Evolutionary conservation across 2,329 filamentous ascomycete genomes (phyloP).

Genomic region (Colletotrichum tofieldiae): DNA sequence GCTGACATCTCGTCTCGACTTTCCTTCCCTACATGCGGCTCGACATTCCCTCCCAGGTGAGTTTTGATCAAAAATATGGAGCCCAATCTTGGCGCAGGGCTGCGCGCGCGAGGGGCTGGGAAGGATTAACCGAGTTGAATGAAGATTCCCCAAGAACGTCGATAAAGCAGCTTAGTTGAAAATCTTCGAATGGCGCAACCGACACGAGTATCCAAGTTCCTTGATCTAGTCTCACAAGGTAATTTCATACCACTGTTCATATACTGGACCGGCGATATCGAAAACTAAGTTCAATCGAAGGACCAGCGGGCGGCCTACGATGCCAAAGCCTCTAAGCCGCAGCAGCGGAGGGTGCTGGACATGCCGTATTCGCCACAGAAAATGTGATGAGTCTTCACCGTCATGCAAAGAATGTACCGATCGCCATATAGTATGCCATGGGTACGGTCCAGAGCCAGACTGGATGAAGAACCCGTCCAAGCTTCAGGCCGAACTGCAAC

Average conservation of each 20-base stretch:
- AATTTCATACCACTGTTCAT: not conserved
- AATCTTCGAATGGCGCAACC: not conserved
- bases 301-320: not conserved
- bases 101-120: constrained; percentile 3
- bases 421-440: constrained; percentile 46
- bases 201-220: not conserved
- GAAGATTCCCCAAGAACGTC: constrained; percentile 1
- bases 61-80: no score
- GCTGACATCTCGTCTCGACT: constrained; percentile 18
- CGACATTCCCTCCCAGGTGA: constrained; percentile 19
- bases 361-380: constrained; percentile 49
- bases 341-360: constrained; percentile 50
- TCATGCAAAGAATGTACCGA: constrained; percentile 47
- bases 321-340: constrained; percentile 26
- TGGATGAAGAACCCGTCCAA: constrained; percentile 51
- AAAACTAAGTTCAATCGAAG: not conserved
- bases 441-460: constrained; percentile 52
- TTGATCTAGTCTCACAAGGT: not conserved
- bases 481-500: constrained; percentile 49
- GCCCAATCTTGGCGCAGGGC: not conserved
- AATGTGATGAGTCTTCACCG: constrained; percentile 49
- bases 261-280: not conserved
- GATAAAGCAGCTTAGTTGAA: constrained; percentile 1
- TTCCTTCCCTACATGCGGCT: constrained; percentile 21
- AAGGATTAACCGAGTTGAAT: constrained; percentile 2